Conservation (phyloP, 2,329 filamentous ascomycete species). For the Botrytis hyacinthi region DNA sequence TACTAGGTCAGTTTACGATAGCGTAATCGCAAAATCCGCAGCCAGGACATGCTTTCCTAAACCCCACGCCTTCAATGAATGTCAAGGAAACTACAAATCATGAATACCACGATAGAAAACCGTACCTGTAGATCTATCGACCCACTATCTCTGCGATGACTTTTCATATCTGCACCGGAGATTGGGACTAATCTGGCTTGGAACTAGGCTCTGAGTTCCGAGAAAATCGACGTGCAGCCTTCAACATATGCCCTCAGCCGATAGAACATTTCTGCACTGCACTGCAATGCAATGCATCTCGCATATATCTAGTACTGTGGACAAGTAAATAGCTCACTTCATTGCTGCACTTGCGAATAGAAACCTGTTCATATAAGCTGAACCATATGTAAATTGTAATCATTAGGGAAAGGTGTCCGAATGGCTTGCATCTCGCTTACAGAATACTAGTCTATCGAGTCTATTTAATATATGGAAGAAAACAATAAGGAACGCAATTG, state of each 20-base stretch:
- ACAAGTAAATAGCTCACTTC: neutral
- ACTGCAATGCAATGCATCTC: neutral
- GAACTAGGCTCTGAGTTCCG: neutral
- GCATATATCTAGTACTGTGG: neutral
- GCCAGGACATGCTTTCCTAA: neutral
- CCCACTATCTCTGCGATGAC: neutral
- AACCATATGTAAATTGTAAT: neutral
- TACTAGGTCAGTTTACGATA: neutral
- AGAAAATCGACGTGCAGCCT: neutral
- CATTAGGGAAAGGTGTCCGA: neutral
- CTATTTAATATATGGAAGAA: neutral
- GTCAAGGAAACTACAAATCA: neutral
- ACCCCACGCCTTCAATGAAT: neutral
- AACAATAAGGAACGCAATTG: neutral
- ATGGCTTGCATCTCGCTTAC: conserved; percentile 3
- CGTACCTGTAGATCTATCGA: neutral
- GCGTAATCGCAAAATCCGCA: neutral
- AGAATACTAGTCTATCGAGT: neutral
- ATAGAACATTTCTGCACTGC: neutral
- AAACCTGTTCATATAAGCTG: neutral
- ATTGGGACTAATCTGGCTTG: neutral
- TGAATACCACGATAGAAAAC: neutral
- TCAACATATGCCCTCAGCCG: neutral
- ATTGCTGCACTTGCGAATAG: neutral
- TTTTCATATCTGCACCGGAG: neutral